These are phyloP conservation scores for Naumovozyma dairenensis DNA, from an alignment of 805 yeast species.

Conservation along the genomic window DNA sequence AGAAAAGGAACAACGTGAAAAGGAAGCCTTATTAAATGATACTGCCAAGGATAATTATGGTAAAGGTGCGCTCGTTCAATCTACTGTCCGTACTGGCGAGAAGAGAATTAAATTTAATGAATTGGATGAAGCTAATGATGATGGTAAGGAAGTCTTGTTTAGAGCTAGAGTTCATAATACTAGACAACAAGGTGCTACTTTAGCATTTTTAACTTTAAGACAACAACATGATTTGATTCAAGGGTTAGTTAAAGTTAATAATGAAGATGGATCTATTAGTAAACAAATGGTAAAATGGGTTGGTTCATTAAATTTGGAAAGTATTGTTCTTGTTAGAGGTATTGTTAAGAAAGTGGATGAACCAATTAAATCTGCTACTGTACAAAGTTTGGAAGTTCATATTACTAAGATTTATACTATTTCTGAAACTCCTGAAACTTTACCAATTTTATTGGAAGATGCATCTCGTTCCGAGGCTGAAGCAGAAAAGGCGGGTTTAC, in stretches of 20 bases:
- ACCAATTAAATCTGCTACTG: conserved; percentile 80
- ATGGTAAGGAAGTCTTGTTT: conserved; percentile 69
- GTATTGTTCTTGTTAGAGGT: conserved; percentile 88
- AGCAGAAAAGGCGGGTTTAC: conserved; percentile 84
- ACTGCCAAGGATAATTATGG: conserved; percentile 86
- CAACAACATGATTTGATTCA: conserved; percentile 80
- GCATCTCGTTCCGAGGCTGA: conserved; percentile 92
- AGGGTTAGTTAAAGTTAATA: conserved; percentile 70
- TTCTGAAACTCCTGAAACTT: conserved; percentile 81
- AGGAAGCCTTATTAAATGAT: conserved; percentile 68
- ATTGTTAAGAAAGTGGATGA: conserved; percentile 74
- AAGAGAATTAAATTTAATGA: conserved; percentile 49
- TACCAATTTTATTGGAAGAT: conserved; percentile 93
- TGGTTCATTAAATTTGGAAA: conserved; percentile 72
- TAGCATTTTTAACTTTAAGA: conserved; percentile 83
- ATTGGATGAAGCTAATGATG: conserved; percentile 36
- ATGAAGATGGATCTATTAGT: conserved; percentile 58
- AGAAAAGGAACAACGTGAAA: conserved; percentile 70
- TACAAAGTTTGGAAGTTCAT: conserved; percentile 81
- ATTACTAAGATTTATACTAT: conserved; percentile 65
- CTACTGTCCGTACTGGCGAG: conserved; percentile 55
- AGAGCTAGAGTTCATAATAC: conserved; percentile 92
- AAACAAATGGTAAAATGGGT: conserved; percentile 98
- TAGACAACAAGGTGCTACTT: conserved; percentile 92
- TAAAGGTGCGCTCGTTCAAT: conserved; percentile 76